phyloP scores from a whole-genome alignment of 306 rosid genomes.

The Calophaca sinica region DNA sequence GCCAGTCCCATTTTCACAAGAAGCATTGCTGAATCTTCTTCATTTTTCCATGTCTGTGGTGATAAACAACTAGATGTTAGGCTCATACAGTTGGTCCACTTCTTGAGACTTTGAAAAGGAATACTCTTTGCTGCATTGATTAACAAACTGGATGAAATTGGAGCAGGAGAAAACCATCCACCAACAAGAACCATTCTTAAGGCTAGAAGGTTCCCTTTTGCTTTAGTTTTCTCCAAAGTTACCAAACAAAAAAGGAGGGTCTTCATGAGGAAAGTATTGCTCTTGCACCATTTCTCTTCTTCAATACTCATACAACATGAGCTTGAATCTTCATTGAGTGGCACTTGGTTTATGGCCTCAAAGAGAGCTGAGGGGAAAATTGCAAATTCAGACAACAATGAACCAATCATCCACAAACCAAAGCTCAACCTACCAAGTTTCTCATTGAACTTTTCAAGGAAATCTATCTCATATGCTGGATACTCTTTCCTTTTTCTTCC shows the following conservation, averaged over 20 bases:
- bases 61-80: conserved; percentile 61
- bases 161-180: conserved; percentile 81
- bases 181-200: conserved; percentile 77
- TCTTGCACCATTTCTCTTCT: conserved; percentile 77
- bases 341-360: conserved; percentile 68
- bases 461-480: conserved; percentile 61
- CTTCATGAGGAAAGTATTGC: conserved; percentile 79
- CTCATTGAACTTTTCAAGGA: conserved; percentile 66
- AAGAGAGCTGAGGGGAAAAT: conserved; percentile 69
- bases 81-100: conserved; percentile 62
- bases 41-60: conserved; percentile 70
- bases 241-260: conserved; percentile 63
- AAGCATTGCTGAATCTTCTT: conserved; percentile 76
- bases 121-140: conserved; percentile 65
- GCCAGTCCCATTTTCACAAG: conserved; percentile 78
- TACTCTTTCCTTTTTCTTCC: conserved; percentile 81
- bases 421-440: conserved; percentile 75
- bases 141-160: conserved; percentile 64
- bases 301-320: conserved; percentile 57
- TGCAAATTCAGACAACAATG: conserved; percentile 73
- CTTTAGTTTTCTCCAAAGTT: conserved; percentile 59
- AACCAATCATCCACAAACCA: conserved; percentile 78
- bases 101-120: conserved; percentile 51
- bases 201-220: conserved; percentile 60
- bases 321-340: conserved; percentile 54